A percentile compares a stretch with the other conserved stretches of the same genome.
Conservation (phyloP, 2,329 filamentous ascomycete genomes). For the Epichloe amarillans region DNA sequence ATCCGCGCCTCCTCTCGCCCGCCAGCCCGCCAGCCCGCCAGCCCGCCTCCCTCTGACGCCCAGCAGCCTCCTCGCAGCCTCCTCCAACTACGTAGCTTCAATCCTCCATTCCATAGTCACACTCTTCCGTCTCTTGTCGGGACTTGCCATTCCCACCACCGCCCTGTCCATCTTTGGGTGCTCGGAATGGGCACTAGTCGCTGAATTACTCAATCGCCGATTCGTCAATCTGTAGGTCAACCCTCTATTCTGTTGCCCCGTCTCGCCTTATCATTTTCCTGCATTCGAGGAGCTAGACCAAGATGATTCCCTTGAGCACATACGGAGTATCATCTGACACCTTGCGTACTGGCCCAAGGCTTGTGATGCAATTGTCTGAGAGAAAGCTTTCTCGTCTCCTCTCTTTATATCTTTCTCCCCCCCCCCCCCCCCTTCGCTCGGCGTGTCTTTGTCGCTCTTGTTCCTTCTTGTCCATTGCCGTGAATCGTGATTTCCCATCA, state of each 20-base stretch:
- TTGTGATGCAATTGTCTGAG: neutral
- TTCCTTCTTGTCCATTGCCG: neutral
- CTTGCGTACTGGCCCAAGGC: neutral
- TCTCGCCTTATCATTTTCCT: neutral
- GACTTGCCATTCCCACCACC: neutral
- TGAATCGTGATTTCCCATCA: neutral
- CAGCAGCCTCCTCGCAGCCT: neutral
- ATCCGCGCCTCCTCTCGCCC: too few species aligned
- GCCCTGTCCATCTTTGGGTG: too few species aligned
- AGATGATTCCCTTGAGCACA: neutral
- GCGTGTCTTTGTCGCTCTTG: neutral
- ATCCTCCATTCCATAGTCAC: neutral
- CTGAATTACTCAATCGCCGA: neutral
- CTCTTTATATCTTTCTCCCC: neutral
- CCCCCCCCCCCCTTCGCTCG: neutral
- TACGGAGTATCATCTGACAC: neutral
- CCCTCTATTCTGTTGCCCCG: neutral
- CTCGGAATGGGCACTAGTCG: neutral
- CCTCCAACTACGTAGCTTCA: neutral
- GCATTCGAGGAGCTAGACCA: neutral
- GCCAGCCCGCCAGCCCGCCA: too few species aligned
- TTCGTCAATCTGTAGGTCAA: neutral
- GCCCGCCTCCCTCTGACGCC: neutral
- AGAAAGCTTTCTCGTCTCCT: neutral
- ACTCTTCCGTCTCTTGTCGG: neutral